Evolutionary conservation across 2,329 filamentous ascomycete species (phyloP).

Genomic region (Trichoderma aggressivum): DNA sequence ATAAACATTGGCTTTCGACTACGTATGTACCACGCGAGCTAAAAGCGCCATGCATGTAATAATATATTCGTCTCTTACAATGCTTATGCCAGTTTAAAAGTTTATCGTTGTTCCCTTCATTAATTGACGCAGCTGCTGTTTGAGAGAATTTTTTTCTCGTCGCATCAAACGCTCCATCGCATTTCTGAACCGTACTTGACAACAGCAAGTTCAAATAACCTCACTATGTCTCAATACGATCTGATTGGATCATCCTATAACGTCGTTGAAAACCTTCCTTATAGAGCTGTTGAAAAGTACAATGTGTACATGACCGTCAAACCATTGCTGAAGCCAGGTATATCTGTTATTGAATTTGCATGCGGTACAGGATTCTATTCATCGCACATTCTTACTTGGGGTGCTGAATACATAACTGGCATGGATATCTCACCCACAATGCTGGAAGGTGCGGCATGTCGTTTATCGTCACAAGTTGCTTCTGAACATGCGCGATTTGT

Average conservation of each 20-base stretch:
- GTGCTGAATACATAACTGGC: background rate
- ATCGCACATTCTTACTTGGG: background rate
- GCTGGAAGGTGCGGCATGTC: background rate
- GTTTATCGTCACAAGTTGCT: background rate
- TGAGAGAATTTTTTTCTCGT: background rate
- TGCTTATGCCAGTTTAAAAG: background rate
- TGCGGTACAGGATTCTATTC: slow-evolving; percentile 9
- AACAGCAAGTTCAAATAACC: background rate
- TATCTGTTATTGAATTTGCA: background rate
- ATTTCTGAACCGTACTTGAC: background rate
- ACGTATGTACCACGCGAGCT: background rate
- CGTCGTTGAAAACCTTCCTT: background rate
- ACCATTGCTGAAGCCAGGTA: background rate
- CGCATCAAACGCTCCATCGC: background rate
- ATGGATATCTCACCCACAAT: background rate
- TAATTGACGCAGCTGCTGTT: background rate
- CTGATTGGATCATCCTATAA: background rate
- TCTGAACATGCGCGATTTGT: background rate
- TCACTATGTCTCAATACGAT: background rate
- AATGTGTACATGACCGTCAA: background rate
- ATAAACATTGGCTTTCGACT: background rate
- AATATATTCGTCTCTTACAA: background rate
- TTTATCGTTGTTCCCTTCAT: background rate
- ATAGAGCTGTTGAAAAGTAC: background rate
- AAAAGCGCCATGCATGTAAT: background rate